Evolutionary conservation across 2,329 filamentous ascomycete genomes (phyloP), one percentile per base, ranked within the genome.

Genomic region (Magnaporthiopsis poae): DNA sequence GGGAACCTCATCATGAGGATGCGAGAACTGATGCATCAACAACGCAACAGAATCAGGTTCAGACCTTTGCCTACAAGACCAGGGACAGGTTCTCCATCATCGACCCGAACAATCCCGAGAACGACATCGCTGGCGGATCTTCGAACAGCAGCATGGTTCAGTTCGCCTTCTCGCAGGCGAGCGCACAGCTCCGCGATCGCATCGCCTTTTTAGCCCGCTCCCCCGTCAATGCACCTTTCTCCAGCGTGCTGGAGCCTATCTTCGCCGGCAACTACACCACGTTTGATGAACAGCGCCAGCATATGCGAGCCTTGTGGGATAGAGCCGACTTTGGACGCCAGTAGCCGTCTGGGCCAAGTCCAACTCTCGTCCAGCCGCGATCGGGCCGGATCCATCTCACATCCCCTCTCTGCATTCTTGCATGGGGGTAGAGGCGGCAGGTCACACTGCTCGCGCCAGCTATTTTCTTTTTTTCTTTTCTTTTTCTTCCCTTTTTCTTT

Each of bases 91-190:
- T 99, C 1, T 90, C 89, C 11, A 96, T 99, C 72, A 89, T 96
- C 67, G 95, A 99, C 73, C 95, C 95, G 0, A 96, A 98, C 75
- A 90, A 91, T 67, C 75, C 85, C 0, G 79, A 83, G 33, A 98
- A 98, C 75, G 95, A 99, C 73, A 95, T 99, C 33, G 89, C 95
- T 0, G 92, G 92, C 12, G 93, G 93, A 12, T 95, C 92, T 0
- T 84, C 81, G 62, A 90, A 91, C 70, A 90, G 90, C 9, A 70
- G 77, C 0, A 80, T 84, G 11, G 90, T 97, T 63, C 80, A 91
- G 70, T 74, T 80, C n/a, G 81, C 83, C 15, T 98, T 99, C 75
- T 79, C 84, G 0, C 78, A 86, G 2, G 90, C 90, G 0, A 84
- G 87, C 72, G 72, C 80, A 12, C 75, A 75, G 2, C 77, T 96